Percentiles rank a stretch among this genome's conserved stretches.
These are phyloP conservation scores for Colletotrichum karsti DNA, from an alignment of 2,329 filamentous ascomycete genomes.

Conservation along the genomic window DNA sequence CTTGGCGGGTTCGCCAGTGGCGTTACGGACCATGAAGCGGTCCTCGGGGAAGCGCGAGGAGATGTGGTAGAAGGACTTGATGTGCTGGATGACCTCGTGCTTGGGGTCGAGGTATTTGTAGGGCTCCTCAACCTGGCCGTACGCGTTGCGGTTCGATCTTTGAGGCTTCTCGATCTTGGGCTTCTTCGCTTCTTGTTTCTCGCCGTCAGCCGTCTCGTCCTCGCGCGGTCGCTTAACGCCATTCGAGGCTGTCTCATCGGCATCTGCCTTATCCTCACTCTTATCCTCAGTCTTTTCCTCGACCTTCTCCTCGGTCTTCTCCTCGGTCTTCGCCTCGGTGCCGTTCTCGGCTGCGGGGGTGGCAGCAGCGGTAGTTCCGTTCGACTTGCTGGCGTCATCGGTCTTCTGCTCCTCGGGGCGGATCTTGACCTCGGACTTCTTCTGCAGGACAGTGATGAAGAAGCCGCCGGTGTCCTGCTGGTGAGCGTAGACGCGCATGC, in stretches of 20 bases:
- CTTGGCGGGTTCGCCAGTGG: slow-evolving; percentile 85
- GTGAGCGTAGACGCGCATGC: slow-evolving; percentile 94
- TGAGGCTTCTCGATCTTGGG: slow-evolving; percentile 41
- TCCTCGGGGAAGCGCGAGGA: slow-evolving; percentile 86
- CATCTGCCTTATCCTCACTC: slow-evolving; percentile 1
- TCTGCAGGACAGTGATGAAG: slow-evolving; percentile 96
- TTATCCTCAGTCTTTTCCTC: slow-evolving; percentile 5
- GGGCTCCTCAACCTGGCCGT: slow-evolving; percentile 79
- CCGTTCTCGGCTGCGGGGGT: slow-evolving; percentile 27
- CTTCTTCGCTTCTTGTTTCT: slow-evolving; percentile 47
- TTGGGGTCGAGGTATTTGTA: slow-evolving; percentile 87
- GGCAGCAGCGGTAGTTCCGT: slow-evolving; percentile 24
- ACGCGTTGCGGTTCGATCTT: slow-evolving; percentile 52
- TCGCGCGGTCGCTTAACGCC: slow-evolving; percentile 44
- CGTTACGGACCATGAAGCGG: slow-evolving; percentile 96
- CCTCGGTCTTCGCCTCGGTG: slow-evolving; percentile 5
- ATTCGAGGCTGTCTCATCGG: slow-evolving; percentile 20
- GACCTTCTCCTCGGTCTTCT: slow-evolving; percentile 24
- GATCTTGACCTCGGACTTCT: slow-evolving; percentile 83
- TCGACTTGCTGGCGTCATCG: slow-evolving; percentile 39
- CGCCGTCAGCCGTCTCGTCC: slow-evolving; percentile 39
- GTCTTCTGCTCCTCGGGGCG: slow-evolving; percentile 69
- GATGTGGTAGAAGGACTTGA: slow-evolving; percentile 86
- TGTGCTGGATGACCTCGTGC: slow-evolving; percentile 79
- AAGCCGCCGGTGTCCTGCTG: slow-evolving; percentile 96